phyloP scores from a whole-genome alignment of 2,329 filamentous ascomycete genomes.

The Chrysoporthe austroafricana region DNA sequence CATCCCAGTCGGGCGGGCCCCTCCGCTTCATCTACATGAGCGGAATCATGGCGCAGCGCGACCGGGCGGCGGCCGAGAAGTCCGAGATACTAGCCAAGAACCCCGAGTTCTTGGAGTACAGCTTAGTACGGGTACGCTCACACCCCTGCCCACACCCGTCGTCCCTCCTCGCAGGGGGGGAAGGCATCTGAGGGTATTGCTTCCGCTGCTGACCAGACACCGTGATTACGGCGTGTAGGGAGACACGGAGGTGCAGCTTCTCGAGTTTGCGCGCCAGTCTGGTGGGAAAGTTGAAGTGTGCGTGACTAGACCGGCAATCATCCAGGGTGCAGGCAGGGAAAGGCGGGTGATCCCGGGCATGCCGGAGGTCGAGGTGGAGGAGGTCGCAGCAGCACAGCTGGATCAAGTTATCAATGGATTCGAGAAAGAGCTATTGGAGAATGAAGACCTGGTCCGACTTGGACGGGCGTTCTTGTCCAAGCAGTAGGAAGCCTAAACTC shows the following conservation, averaged over 20 bases:
- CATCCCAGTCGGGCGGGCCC: conserved; percentile 32
- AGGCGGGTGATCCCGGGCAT: conserved; percentile 36
- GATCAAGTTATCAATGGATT: conserved; percentile 50
- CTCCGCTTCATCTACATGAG: conserved; percentile 38
- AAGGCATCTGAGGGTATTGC: neutral
- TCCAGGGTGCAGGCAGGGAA: conserved; percentile 32
- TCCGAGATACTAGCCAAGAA: conserved; percentile 37
- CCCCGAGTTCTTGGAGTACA: conserved; percentile 40
- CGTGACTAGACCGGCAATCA: conserved; percentile 48
- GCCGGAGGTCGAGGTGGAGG: conserved; percentile 40
- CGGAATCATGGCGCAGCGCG: conserved; percentile 47
- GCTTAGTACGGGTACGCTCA: conserved; percentile 49
- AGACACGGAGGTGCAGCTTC: conserved; percentile 48
- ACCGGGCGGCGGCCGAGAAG: conserved; percentile 45
- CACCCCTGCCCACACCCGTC: neutral
- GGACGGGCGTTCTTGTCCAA: conserved; percentile 31
- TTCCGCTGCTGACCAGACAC: conserved; percentile 5
- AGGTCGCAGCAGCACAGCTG: conserved; percentile 48
- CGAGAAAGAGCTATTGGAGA: conserved; percentile 49
- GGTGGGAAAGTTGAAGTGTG: conserved; percentile 42
- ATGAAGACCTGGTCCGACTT: conserved; percentile 47
- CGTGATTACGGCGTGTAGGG: conserved; percentile 41
- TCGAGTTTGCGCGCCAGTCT: conserved; percentile 45
- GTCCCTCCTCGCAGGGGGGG: neutral
- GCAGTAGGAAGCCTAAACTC: neutral